These are phyloP conservation scores for Tetrahymena elliotti DNA, from an alignment of 73 alveolate species.

Conservation along the genomic window DNA sequence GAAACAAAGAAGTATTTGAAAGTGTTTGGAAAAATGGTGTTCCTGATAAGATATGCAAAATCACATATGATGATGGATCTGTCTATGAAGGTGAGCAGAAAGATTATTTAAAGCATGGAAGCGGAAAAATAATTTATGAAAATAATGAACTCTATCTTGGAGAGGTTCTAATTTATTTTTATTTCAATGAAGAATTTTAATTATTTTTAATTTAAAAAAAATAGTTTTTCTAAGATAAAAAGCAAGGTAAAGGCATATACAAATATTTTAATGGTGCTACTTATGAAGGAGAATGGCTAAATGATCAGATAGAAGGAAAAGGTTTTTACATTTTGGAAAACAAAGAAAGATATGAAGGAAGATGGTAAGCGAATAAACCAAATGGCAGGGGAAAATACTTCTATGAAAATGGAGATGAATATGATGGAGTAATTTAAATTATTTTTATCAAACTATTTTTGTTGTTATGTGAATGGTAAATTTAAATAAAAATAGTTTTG, in stretches of 20 bases:
- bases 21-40: not conserved
- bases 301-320: conserved; percentile 21
- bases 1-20: not conserved
- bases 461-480: too few species aligned
- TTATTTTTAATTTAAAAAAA: not conserved
- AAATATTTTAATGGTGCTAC: not conserved
- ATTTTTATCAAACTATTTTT: too few species aligned
- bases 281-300: conserved; percentile 21
- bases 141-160: not conserved
- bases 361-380: not conserved
- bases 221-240: conserved; percentile 10
- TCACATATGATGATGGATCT: not conserved
- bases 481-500: not conserved
- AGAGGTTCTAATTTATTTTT: not conserved
- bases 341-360: conserved; percentile 1
- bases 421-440: not conserved
- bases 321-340: conserved; percentile 1
- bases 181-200: not conserved
- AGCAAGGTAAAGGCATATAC: conserved; percentile 4
- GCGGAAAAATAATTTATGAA: not conserved
- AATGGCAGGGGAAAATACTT: not conserved
- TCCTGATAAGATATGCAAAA: not conserved
- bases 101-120: not conserved
- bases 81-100: not conserved
- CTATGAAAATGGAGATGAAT: not conserved